phyloP scores from a whole-genome alignment of 371 early-diverging fungal genomes.

The Actinomortierella ambigua region DNA sequence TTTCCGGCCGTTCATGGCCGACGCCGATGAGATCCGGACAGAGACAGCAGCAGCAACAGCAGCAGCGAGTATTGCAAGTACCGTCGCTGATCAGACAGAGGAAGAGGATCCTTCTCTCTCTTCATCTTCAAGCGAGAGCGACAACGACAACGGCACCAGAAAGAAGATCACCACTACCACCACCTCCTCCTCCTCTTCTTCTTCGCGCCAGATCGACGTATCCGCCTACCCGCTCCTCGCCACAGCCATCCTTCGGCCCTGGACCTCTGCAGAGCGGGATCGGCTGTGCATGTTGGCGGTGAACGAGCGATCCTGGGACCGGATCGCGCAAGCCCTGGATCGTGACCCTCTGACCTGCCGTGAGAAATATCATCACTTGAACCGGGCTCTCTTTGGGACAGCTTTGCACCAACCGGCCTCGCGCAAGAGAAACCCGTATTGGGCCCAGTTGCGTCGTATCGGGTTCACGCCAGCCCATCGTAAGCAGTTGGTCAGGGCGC shows the following conservation, averaged over 20 bases:
- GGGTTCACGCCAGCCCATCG: slow-evolving; percentile 26
- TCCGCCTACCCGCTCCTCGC: too few relatives aligned
- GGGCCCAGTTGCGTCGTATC: slow-evolving; percentile 15
- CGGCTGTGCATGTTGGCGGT: slow-evolving; percentile 9
- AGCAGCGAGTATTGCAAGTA: too few relatives aligned
- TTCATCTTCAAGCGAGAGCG: too few relatives aligned
- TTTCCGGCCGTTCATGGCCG: too few relatives aligned
- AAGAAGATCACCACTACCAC: too few relatives aligned
- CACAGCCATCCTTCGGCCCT: slow-evolving; percentile 12
- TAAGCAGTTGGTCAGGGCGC: slow-evolving; percentile 13
- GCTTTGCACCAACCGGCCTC: not conserved
- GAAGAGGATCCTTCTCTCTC: too few relatives aligned
- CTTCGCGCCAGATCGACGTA: too few relatives aligned
- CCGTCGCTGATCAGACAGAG: too few relatives aligned
- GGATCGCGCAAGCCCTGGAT: slow-evolving; percentile 22
- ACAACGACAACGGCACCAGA: too few relatives aligned
- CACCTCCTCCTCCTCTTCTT: too few relatives aligned
- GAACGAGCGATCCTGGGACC: slow-evolving; percentile 16
- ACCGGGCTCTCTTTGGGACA: slow-evolving; percentile 1
- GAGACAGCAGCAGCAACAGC: too few relatives aligned
- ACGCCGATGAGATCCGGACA: too few relatives aligned
- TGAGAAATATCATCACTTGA: slow-evolving; percentile 31
- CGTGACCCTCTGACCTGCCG: slow-evolving; percentile 34
- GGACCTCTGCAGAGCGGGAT: slow-evolving; percentile 33
- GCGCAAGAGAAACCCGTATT: slow-evolving; percentile 9